Evolutionary conservation across 495 filamentous ascomycete species (phyloP).

Genomic region (Aspergillus taichungensis): DNA sequence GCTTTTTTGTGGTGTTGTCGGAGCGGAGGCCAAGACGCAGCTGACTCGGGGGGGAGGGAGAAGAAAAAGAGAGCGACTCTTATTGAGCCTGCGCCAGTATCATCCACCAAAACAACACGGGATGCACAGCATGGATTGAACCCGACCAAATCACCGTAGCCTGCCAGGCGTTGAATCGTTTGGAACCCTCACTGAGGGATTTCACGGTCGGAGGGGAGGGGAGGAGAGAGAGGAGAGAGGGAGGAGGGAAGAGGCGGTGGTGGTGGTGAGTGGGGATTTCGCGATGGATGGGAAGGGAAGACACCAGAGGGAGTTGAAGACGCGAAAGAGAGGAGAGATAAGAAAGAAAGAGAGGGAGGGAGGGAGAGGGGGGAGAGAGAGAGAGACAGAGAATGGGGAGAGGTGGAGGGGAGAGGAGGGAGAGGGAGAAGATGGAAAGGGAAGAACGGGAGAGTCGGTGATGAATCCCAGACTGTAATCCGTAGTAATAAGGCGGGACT

Average conservation of each 20-base stretch:
- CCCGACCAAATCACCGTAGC: conserved; percentile 20
- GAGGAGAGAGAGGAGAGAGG: background rate
- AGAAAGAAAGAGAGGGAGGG: background rate
- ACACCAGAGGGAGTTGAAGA: background rate
- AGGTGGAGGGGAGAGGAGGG: conserved; percentile 1
- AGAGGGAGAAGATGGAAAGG: background rate
- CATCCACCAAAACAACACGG: conserved; percentile 20
- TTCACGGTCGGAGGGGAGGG: background rate
- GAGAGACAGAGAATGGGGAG: conserved; percentile 2
- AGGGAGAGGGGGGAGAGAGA: background rate
- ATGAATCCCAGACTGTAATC: no score
- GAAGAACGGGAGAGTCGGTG: background rate
- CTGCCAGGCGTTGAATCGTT: conserved; percentile 19
- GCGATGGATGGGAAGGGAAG: conserved; percentile 5
- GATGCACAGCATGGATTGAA: conserved; percentile 27
- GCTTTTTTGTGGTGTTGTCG: conserved; percentile 30
- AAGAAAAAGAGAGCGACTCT: background rate
- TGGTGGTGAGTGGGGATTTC: conserved; percentile 6
- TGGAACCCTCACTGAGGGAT: conserved; percentile 10
- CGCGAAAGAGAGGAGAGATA: background rate
- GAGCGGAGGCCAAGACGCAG: conserved; percentile 34
- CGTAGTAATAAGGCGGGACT: no score
- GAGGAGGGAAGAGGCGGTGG: background rate
- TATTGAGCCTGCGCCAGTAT: conserved; percentile 17
- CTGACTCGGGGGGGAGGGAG: conserved; percentile 16